These are phyloP conservation scores for Rossbeevera mucosa DNA, from an alignment of 768 basidiomycete genomes.

Conservation along the genomic window DNA sequence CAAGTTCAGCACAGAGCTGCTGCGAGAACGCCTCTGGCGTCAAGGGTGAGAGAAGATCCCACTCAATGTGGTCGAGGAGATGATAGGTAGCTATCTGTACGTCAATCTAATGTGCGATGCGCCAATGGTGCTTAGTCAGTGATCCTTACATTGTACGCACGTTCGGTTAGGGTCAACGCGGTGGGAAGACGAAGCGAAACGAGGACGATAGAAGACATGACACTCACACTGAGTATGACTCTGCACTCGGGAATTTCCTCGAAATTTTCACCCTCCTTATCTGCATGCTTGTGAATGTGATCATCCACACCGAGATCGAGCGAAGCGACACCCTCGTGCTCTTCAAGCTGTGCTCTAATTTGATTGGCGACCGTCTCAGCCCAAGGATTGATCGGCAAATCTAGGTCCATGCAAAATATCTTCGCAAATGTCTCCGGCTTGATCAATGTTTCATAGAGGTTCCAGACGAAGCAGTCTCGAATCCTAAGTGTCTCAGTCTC, in stretches of 20 bases:
- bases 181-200: slow-evolving; percentile 9
- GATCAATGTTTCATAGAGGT: slow-evolving; percentile 81
- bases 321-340: slow-evolving; percentile 76
- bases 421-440: slow-evolving; percentile 81
- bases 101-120: slow-evolving; percentile 65
- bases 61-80: slow-evolving; percentile 93
- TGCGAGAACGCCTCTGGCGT: slow-evolving; percentile 84
- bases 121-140: slow-evolving; percentile 5
- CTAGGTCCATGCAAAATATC: slow-evolving; percentile 85
- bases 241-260: slow-evolving; percentile 74
- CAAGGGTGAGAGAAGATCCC: slow-evolving; percentile 92
- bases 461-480: slow-evolving; percentile 96
- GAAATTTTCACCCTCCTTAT: slow-evolving; percentile 40
- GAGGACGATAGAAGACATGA: slow-evolving; percentile 3
- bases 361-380: slow-evolving; percentile 77
- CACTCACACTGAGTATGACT: slow-evolving; percentile 71
- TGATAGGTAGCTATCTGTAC: slow-evolving; percentile 93
- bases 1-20: slow-evolving; percentile 80
- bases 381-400: slow-evolving; percentile 63
- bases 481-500: slow-evolving; percentile 89
- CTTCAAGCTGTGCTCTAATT: slow-evolving; percentile 88
- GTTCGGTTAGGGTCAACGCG: slow-evolving; percentile 16
- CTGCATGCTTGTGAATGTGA: slow-evolving; percentile 12
- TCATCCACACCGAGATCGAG: slow-evolving; percentile 60
- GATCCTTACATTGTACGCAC: slow-evolving; percentile 9